Evolutionary conservation across 148 eudicot species (phyloP), one percentile per base, ranked within the genome.

Genomic region (Agrostemma githago): DNA sequence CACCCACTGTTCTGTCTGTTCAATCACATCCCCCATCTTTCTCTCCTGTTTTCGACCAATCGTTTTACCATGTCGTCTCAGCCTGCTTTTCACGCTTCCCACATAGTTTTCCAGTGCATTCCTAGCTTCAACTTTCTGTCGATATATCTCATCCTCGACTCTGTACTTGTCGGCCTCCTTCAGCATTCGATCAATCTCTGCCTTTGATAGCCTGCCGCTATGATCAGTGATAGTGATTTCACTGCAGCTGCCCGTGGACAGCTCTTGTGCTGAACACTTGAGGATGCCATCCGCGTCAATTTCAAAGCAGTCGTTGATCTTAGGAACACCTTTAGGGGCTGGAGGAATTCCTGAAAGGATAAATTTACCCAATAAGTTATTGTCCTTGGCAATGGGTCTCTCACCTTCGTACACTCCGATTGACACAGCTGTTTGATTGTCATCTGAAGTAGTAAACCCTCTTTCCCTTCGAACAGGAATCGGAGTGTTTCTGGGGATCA

Each of bases 401-500:
- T 69, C 72, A 14, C 72, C 72, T 21, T 69, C 72, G 19, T 69
- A 69, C 17, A 69, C 72, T 1, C 3, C 4, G 14, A 21, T 20
- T 2, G 5, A 2, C 5, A 69, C 72, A 5, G 0, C 8, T 8
- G 58, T 14, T 39, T 69, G 72, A 8, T 69, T 48, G 34, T 69
- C 60, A 0, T 0, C 2, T 0, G 5, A 17, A 26, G 72, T 69
- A 48, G 20, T 38, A 8, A 37, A n/a, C 4, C 2, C 3, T 51
- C n/a, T 51, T 11, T 51, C 70, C 60, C 8, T 40, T 8, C 41
- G 67, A 2, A 46, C 41, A 1, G 78, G 72, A 1, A 75, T 75
- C 6, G 64, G 15, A 40, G 78, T 40, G 54, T 66, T 75, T n/a
- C 65, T 66, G 0, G 72, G 64, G 62, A 75, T 67, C 3, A 75